These are phyloP conservation scores for Euphrasia confusa DNA, from an alignment of 257 asterid species.

Conservation along the genomic window DNA sequence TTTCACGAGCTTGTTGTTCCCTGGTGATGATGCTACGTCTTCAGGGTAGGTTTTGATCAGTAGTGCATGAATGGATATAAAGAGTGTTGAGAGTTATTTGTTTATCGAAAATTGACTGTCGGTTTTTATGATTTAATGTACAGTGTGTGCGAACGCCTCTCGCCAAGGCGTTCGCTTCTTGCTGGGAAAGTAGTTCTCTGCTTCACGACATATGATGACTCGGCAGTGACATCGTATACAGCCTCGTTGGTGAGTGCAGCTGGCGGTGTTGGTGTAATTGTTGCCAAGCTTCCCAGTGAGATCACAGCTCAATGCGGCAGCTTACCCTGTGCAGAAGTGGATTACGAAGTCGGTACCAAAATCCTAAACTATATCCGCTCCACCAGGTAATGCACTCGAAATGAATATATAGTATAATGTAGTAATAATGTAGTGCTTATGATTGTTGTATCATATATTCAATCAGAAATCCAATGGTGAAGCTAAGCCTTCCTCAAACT, in stretches of 20 bases:
- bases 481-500: conserved; percentile 26
- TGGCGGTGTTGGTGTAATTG: conserved; percentile 40
- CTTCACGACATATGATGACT: conserved; percentile 29
- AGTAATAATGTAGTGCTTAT: too few species aligned
- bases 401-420: background rate
- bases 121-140: background rate
- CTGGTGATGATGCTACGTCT: conserved; percentile 22
- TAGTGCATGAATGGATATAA: background rate
- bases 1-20: conserved; percentile 24
- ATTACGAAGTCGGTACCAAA: conserved; percentile 34
- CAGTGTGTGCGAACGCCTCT: conserved; percentile 31
- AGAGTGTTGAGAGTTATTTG: background rate
- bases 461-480: conserved; percentile 32
- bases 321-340: conserved; percentile 39
- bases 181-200: conserved; percentile 40
- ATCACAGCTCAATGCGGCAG: conserved; percentile 24
- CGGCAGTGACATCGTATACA: conserved; percentile 20
- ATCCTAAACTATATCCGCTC: conserved; percentile 38
- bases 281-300: conserved; percentile 28
- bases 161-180: background rate
- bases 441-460: background rate
- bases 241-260: conserved; percentile 18
- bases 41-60: conserved; percentile 13
- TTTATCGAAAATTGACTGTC: background rate
- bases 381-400: conserved; percentile 24